phyloP scores from a whole-genome alignment of 2,329 filamentous ascomycete species.

The Cercospora janseana region DNA sequence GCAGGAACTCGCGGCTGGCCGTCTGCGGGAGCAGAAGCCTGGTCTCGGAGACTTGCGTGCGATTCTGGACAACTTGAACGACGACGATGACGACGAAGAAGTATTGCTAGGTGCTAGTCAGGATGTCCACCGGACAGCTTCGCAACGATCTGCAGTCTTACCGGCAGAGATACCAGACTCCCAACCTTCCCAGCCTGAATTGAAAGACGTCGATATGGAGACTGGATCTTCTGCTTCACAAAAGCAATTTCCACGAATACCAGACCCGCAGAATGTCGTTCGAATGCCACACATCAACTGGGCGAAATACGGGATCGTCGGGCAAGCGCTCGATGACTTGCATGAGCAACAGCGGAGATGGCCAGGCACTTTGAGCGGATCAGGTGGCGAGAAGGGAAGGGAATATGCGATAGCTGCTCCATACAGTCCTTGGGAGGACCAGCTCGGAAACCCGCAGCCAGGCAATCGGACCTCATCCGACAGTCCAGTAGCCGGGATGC shows the following conservation, averaged over 20 bases:
- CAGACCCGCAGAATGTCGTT: constrained; percentile 75
- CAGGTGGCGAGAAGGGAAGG: constrained; percentile 33
- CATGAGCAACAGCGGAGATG: constrained; percentile 73
- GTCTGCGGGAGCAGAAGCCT: constrained; percentile 40
- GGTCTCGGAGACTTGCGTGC: constrained; percentile 35
- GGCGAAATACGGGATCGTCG: constrained; percentile 89
- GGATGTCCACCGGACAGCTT: constrained; percentile 35
- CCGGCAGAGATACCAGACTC: constrained; percentile 31
- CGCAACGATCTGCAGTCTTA: constrained; percentile 24
- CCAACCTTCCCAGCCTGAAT: constrained; percentile 10
- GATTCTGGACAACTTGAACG: constrained; percentile 38
- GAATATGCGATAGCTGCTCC: constrained; percentile 57
- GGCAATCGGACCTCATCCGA: constrained; percentile 5
- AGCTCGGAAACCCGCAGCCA: constrained; percentile 31
- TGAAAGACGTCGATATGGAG: not conserved
- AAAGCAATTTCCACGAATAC: constrained; percentile 61
- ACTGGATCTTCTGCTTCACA: not conserved
- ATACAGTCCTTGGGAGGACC: constrained; percentile 59
- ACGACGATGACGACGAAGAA: constrained; percentile 32
- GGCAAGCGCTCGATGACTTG: constrained; percentile 76
- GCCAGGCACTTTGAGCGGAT: constrained; percentile 45
- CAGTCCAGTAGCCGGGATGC: not conserved
- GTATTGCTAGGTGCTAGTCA: constrained; percentile 36
- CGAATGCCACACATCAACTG: constrained; percentile 90
- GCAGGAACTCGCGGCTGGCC: constrained; percentile 63